Conservation (phyloP, 495 filamentous ascomycete species). For the Neurospora discreta region DNA sequence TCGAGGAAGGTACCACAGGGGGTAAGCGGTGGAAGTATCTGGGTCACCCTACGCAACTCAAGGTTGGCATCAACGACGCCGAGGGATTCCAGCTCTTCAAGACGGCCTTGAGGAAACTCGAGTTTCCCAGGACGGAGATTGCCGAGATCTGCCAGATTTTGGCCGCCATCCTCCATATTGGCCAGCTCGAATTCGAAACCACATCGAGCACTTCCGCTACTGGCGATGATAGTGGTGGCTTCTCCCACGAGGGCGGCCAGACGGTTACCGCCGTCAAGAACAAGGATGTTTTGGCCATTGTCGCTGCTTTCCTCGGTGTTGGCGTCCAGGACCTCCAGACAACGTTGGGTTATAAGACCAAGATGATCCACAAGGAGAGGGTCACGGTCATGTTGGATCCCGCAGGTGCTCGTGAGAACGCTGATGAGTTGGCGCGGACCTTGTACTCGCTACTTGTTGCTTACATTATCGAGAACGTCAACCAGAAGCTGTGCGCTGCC, state of each 20-base stretch:
- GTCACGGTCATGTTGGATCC: conserved; percentile 97
- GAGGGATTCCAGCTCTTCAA: conserved; percentile 98
- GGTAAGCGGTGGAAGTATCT: conserved; percentile 89
- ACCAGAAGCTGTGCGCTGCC: conserved; percentile 75
- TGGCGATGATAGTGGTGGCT: conserved; percentile 88
- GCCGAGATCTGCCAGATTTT: conserved; percentile 93
- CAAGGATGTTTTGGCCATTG: conserved; percentile 73
- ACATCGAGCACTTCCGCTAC: conserved; percentile 64
- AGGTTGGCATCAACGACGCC: conserved; percentile 89
- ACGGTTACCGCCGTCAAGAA: conserved; percentile 79
- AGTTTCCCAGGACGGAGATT: conserved; percentile 86
- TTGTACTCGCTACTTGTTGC: conserved; percentile 93
- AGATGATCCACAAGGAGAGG: conserved; percentile 85
- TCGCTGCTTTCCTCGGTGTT: conserved; percentile 88
- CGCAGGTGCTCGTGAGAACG: conserved; percentile 75
- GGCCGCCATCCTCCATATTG: conserved; percentile 85
- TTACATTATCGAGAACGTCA: conserved; percentile 84
- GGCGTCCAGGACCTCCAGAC: conserved; percentile 68
- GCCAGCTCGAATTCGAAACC: conserved; percentile 83
- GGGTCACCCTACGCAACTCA: conserved; percentile 90
- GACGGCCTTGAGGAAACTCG: conserved; percentile 82
- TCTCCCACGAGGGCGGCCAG: conserved; percentile 88
- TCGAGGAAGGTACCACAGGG: conserved; percentile 50
- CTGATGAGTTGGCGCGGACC: conserved; percentile 85
- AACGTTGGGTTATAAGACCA: conserved; percentile 87